Evolutionary conservation across 768 basidiomycete genomes (phyloP).

Genomic region (Boletus rex-veris): DNA sequence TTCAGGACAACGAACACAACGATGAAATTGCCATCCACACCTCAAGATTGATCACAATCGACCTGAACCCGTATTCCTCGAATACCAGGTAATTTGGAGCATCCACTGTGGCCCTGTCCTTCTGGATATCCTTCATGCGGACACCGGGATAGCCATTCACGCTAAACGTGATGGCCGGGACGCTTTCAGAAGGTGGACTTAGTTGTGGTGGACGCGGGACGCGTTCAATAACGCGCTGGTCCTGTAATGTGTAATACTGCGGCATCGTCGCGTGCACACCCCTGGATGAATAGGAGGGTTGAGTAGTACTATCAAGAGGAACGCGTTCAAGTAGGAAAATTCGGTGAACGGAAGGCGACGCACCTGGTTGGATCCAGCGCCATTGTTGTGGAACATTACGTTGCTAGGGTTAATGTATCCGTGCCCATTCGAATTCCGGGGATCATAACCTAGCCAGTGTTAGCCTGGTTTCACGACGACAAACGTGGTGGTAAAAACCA

Average conservation of each 20-base stretch:
- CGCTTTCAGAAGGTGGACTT: conserved; percentile 9
- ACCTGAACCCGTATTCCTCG: conserved; percentile 18
- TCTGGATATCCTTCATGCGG: conserved; percentile 13
- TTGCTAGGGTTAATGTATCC: background rate
- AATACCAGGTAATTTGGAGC: conserved; percentile 16
- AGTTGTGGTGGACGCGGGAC: conserved; percentile 16
- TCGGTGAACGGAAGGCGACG: background rate
- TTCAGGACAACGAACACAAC: background rate
- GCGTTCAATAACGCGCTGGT: conserved; percentile 17
- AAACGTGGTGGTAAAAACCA: too few relatives aligned
- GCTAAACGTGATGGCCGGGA: conserved; percentile 20
- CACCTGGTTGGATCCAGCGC: conserved; percentile 6
- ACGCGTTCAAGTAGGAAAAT: background rate
- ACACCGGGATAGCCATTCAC: conserved; percentile 18
- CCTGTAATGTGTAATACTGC: conserved; percentile 5
- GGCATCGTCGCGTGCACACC: too few relatives aligned
- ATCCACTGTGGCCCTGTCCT: conserved; percentile 12
- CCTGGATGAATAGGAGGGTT: conserved; percentile 22
- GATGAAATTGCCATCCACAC: conserved; percentile 1
- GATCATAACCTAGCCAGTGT: too few relatives aligned
- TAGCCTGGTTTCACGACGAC: too few relatives aligned
- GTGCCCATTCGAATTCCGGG: too few relatives aligned
- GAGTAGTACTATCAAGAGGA: conserved; percentile 12
- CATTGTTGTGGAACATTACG: background rate
- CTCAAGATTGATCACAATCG: conserved; percentile 19